phyloP scores from a whole-genome alignment of 805 yeast species.

The Schwanniomyces sp. region DNA sequence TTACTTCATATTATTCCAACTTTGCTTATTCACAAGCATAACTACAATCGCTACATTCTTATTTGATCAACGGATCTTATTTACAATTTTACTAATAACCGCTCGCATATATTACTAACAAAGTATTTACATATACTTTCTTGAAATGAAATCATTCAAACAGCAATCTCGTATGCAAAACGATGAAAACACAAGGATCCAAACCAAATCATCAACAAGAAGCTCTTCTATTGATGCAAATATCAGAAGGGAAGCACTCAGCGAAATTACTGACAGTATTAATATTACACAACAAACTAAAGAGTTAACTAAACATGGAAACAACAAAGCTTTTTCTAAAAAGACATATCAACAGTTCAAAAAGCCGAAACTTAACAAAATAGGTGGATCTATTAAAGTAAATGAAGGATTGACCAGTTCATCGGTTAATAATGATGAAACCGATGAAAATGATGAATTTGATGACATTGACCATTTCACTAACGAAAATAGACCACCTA shows the following conservation, averaged over 20 bases:
- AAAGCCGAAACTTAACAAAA: constrained; percentile 19
- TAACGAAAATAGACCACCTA: constrained; percentile 10
- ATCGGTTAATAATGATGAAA: constrained; percentile 11
- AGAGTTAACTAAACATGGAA: constrained; percentile 6
- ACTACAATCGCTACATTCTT: constrained; percentile 1
- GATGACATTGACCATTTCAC: constrained; percentile 10
- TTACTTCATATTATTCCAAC: constrained; percentile 1
- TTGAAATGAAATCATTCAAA: constrained; percentile 12
- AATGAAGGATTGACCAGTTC: constrained; percentile 2
- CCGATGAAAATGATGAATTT: constrained; percentile 11
- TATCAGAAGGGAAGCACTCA: constrained; percentile 25
- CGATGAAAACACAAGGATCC: constrained; percentile 17
- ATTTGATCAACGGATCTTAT: neutral
- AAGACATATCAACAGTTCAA: constrained; percentile 19
- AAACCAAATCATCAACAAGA: constrained; percentile 3
- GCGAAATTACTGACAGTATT: constrained; percentile 23
- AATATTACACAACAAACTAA: constrained; percentile 5
- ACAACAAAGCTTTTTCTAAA: constrained; percentile 14
- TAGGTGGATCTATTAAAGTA: constrained; percentile 1
- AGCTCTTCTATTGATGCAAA: constrained; percentile 2
- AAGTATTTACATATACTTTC: neutral
- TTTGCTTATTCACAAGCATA: constrained; percentile 5
- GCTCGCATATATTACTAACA: neutral
- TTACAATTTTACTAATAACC: neutral
- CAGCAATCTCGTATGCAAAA: constrained; percentile 8